Percentiles rank a stretch among this genome's conserved stretches.
Conservation (phyloP, 495 filamentous ascomycete genomes). For the Massariosphaeria phaeospora region DNA sequence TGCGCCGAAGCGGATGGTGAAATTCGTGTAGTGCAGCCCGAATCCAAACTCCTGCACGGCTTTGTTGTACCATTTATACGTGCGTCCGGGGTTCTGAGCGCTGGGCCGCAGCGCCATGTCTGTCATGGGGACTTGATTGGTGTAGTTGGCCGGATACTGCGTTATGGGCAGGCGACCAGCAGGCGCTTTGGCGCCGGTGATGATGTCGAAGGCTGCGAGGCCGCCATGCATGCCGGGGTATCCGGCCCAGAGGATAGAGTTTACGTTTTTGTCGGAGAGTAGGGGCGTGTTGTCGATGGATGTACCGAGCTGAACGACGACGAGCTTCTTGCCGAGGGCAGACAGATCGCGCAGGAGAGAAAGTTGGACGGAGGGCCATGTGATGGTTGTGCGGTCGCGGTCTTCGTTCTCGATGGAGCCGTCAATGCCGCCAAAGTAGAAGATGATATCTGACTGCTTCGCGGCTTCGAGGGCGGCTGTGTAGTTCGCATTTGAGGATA, state of each 20-base stretch:
- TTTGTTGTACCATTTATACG: slow-evolving; percentile 57
- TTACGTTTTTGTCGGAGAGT: slow-evolving; percentile 44
- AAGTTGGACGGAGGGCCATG: slow-evolving; percentile 55
- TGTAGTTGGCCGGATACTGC: slow-evolving; percentile 55
- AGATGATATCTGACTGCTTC: slow-evolving; percentile 49
- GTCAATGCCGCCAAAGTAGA: slow-evolving; percentile 58
- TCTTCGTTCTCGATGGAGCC: slow-evolving; percentile 51
- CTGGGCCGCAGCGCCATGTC: slow-evolving; percentile 54
- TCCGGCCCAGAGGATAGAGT: slow-evolving; percentile 52
- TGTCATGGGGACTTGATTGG: slow-evolving; percentile 48
- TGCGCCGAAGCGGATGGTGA: slow-evolving; percentile 38
- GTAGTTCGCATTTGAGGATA: slow-evolving; percentile 27
- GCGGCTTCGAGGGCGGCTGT: slow-evolving; percentile 45
- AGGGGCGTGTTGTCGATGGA: slow-evolving; percentile 32
- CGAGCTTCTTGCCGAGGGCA: slow-evolving; percentile 48
- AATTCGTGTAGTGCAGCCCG: slow-evolving; percentile 52
- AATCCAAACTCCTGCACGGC: slow-evolving; percentile 54
- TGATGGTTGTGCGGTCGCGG: slow-evolving; percentile 50
- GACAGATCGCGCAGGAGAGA: slow-evolving; percentile 50
- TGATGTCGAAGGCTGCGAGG: slow-evolving; percentile 50
- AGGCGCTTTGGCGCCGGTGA: slow-evolving; percentile 50
- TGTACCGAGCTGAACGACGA: slow-evolving; percentile 55
- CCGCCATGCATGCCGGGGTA: slow-evolving; percentile 58
- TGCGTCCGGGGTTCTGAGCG: slow-evolving; percentile 45
- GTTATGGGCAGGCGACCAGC: slow-evolving; percentile 55